Base-by-base conservation (phyloP, 2,329 filamentous ascomycete genomes). In the Daldinia sp. region DNA sequence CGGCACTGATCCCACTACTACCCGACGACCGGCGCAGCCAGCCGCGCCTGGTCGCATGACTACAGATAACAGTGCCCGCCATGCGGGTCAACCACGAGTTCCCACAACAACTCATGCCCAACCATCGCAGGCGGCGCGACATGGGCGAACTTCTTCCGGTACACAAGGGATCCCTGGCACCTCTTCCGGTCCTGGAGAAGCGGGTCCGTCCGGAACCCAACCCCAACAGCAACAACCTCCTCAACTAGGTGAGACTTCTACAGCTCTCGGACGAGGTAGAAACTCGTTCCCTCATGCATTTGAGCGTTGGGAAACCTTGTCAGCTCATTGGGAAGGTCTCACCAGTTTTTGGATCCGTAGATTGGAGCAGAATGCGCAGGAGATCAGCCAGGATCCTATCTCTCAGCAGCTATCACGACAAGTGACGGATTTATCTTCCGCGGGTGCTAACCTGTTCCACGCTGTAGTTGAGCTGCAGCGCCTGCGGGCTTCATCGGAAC, bases 261-360 rank as follows among this genome's bases (percentile, higher is more conserved):
- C 73, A 5, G 72, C 74, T 42, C 63, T 72, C 33, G 72, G 72
- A 60, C 73, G 75, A 65, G 73, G 86, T 59, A 84, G 89, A 64
- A 93, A 92, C 53, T 90, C 91, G 0, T 98, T 99, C 73, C 96
- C 96, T 0, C 96, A 98, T 80, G 96, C 96, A 0, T 99, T 99
- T 76, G 95, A 99, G 80, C 88, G 96, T 67, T 99, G 96, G 96
- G 96, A 99, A 79, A 95, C 93, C 0, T 82, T 99, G 2, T 99
- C 96, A 0, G 97, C 96, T 5, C 95, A 98, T 75, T 99, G 96
- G 96, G 96, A 99, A 79, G 96, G 96, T 4, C 86, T 99, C 66
- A 98, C 96, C 0, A 95, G 93, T 66, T 98, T 97, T 81, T 99
- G 96, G 95, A 96, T 99, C 72, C 92, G 93, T 53, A 90, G 94